Percentiles rank a stretch among this genome's conserved stretches.
Evolutionary conservation across 2,329 filamentous ascomycete genomes (phyloP).

Genomic region (Cladophialophora carrionii): DNA sequence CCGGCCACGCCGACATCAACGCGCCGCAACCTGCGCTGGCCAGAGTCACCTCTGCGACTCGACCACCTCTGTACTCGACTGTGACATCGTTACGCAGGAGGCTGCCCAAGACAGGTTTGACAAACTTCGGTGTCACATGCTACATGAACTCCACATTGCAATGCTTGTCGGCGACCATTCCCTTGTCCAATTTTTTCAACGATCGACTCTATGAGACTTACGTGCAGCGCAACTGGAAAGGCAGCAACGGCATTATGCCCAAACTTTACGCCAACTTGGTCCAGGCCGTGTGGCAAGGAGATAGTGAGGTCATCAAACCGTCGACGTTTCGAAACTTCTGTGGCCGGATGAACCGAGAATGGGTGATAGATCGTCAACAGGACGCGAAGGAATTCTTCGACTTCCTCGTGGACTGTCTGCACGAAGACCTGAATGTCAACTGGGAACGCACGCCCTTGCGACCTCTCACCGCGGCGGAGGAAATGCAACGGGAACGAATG

Average conservation of each 20-base stretch:
- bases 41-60: slow-evolving; percentile 51
- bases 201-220: slow-evolving; percentile 60
- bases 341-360: slow-evolving; percentile 65
- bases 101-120: slow-evolving; percentile 71
- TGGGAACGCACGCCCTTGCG: slow-evolving; percentile 63
- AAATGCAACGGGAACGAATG: slow-evolving; percentile 63
- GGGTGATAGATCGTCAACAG: slow-evolving; percentile 78
- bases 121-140: slow-evolving; percentile 81
- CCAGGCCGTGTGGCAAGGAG: slow-evolving; percentile 65
- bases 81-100: slow-evolving; percentile 51
- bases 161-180: slow-evolving; percentile 72
- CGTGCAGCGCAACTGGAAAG: slow-evolving; percentile 69
- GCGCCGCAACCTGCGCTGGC: slow-evolving; percentile 50
- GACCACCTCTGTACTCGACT: slow-evolving; percentile 50
- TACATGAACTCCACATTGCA: slow-evolving; percentile 94
- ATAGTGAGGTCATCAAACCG: slow-evolving; percentile 57
- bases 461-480: slow-evolving; percentile 62
- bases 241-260: slow-evolving; percentile 64
- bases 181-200: slow-evolving; percentile 65
- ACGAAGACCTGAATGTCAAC: slow-evolving; percentile 79
- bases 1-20: slow-evolving; percentile 70
- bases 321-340: slow-evolving; percentile 69
- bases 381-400: slow-evolving; percentile 89
- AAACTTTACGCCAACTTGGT: slow-evolving; percentile 65
- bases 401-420: slow-evolving; percentile 78